A percentile compares a stretch with the other conserved stretches of the same genome.
phyloP scores from a whole-genome alignment of 805 yeast species.

The Teunomyces panamensis region DNA sequence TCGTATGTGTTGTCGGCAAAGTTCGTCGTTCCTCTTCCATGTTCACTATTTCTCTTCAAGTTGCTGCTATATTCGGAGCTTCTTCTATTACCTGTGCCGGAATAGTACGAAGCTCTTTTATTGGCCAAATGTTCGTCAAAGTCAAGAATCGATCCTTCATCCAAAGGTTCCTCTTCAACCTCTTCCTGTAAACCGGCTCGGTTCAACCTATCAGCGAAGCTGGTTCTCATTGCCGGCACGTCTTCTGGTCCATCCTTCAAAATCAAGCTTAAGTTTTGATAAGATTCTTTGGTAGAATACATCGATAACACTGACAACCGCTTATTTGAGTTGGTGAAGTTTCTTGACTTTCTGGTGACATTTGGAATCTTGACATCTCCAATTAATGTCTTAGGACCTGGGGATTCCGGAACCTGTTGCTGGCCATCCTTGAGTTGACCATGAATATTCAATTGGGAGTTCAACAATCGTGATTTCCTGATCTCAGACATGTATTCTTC shows the following conservation, averaged over 20 bases:
- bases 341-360: constrained; percentile 65
- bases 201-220: constrained; percentile 42
- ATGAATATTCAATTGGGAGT: constrained; percentile 36
- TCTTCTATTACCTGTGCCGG: constrained; percentile 20
- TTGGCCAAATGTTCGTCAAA: constrained; percentile 39
- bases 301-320: constrained; percentile 70
- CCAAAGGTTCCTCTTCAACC: constrained; percentile 29
- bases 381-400: constrained; percentile 47
- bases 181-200: constrained; percentile 31
- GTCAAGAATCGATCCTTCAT: constrained; percentile 39
- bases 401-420: neutral
- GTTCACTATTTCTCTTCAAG: constrained; percentile 8
- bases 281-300: constrained; percentile 66
- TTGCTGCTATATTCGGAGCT: constrained; percentile 21
- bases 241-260: constrained; percentile 19
- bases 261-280: constrained; percentile 51
- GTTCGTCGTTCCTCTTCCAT: constrained; percentile 14
- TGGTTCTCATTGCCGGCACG: constrained; percentile 28
- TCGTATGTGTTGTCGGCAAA: constrained; percentile 14
- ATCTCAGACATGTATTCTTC: constrained; percentile 46
- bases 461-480: constrained; percentile 41
- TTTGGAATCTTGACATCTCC: constrained; percentile 68
- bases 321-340: constrained; percentile 60
- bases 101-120: constrained; percentile 39
- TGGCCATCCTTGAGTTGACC: constrained; percentile 7